Evolutionary conservation across 1,284 basidiomycete genomes (phyloP), one percentile per base, ranked within the genome.

Genomic region (Sporisorium scitamineum): DNA sequence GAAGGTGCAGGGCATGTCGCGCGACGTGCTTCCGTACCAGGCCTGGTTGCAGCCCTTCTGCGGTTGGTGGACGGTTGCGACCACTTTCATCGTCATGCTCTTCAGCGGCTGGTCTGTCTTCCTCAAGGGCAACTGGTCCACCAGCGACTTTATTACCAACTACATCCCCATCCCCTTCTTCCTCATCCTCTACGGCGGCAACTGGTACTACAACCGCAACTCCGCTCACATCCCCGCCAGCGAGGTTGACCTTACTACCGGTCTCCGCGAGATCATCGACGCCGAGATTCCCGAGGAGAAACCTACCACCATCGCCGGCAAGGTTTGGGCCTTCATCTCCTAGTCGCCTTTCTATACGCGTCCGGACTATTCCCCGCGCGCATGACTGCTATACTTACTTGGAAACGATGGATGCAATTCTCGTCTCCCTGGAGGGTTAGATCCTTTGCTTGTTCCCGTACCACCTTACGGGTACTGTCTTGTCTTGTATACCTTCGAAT

Each of bases 81-180:
- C 54, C 34, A 73, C 73, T 16, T 56, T 63, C 37, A 56, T 80
- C 37, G 74, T 84, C 44, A 78, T 84, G 51, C 67, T 83, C 51
- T 80, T 82, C 71, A 66, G 56, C 53, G 92, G 90, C 42, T 83
- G 74, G 66, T 42, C 50, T 29, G 61, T 75, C 58, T 85, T 85
- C 78, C 70, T 80, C 66, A 67, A 67, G 18, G 82, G 81, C 24
- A 76, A 80, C 59, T 82, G 78, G 80, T 60, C 67, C 34, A 56
- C 62, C 31, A 42, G 51, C 97, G 87, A 83, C 90, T 9, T 96
- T 31, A 86, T 94, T 54, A 93, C 92, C 48, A 92, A 90, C 83
- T 95, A 95, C 86, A 83, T 95, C 39, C 92, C 93, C 39, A 86
- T 94, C 51, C 86, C 86, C n/a, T 75, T 92, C 54, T 94, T 94